Conservation (phyloP, 768 basidiomycete genomes). For the Collybiopsis luxurians region DNA sequence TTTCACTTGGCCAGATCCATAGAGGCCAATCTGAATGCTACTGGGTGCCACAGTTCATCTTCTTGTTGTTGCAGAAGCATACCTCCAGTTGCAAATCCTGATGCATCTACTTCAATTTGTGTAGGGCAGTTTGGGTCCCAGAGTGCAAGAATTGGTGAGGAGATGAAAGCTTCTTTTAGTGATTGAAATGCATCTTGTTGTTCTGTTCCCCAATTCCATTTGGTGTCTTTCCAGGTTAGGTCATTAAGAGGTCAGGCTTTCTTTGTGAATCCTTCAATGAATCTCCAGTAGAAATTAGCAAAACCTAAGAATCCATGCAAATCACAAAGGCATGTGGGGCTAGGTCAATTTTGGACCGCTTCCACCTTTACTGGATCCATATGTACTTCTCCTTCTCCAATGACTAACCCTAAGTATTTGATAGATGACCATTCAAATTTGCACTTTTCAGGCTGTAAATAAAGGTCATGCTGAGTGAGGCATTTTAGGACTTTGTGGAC, state of each 20-base stretch:
- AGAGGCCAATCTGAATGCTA: constrained; percentile 34
- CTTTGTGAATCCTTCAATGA: constrained; percentile 33
- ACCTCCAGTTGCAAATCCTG: constrained; percentile 25
- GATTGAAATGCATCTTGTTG: constrained; percentile 22
- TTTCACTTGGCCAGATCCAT: constrained; percentile 35
- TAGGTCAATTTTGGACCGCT: constrained; percentile 32
- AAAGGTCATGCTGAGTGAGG: constrained; percentile 18
- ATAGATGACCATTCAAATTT: constrained; percentile 8
- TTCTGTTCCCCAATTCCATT: constrained; percentile 15
- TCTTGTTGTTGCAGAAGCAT: constrained; percentile 22
- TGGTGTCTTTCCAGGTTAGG: constrained; percentile 23
- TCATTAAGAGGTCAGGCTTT: constrained; percentile 27
- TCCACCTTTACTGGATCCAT: constrained; percentile 41
- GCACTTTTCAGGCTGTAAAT: constrained; percentile 25
- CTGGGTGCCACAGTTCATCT: constrained; percentile 27
- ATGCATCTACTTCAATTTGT: constrained; percentile 27
- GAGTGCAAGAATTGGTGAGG: constrained; percentile 22
- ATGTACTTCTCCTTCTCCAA: background rate
- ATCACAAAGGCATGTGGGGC: constrained; percentile 26
- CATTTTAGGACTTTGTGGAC: constrained; percentile 15
- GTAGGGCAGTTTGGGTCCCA: constrained; percentile 11
- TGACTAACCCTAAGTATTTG: constrained; percentile 18
- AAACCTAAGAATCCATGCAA: constrained; percentile 43
- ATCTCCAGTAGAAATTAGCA: constrained; percentile 40
- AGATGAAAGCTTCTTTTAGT: constrained; percentile 25